phyloP scores from a whole-genome alignment of 2,329 filamentous ascomycete species.

The Pseudogymnoascus destructans region DNA sequence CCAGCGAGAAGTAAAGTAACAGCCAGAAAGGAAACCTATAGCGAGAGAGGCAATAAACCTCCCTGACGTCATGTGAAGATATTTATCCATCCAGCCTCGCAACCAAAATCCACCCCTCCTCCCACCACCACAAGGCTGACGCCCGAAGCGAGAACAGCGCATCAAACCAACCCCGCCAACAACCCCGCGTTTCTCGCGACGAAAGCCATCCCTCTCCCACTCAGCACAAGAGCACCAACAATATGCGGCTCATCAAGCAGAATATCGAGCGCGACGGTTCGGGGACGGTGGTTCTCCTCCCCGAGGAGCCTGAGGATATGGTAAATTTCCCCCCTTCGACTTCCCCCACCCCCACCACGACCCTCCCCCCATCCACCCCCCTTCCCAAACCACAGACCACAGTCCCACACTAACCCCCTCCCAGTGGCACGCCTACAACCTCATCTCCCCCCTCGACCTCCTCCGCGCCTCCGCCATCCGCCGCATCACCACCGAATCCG shows the following conservation, averaged over 20 bases:
- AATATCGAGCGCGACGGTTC: constrained; percentile 54
- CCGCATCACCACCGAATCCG: constrained; percentile 44
- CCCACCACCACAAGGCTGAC: not conserved
- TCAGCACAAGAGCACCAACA: not conserved
- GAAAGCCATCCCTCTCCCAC: not conserved
- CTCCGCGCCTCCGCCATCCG: constrained; percentile 55
- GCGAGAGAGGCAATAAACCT: not conserved
- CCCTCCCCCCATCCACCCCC: not conserved
- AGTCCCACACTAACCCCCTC: constrained; percentile 8
- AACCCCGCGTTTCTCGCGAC: not conserved
- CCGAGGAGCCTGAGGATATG: constrained; percentile 67
- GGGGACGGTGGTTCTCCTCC: constrained; percentile 51
- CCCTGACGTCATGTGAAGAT: not conserved
- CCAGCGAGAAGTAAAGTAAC: not conserved
- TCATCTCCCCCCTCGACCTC: constrained; percentile 52
- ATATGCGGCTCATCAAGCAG: constrained; percentile 55
- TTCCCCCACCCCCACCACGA: not conserved
- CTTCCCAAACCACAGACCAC: constrained; percentile 9
- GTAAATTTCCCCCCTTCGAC: constrained; percentile 28
- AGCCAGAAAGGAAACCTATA: not conserved
- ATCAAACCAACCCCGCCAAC: not conserved
- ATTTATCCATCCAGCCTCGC: not conserved
- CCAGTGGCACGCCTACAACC: constrained; percentile 64
- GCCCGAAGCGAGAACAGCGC: not conserved
- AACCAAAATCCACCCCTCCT: not conserved